Base-by-base conservation (phyloP, 257 asterid species). In the Solanum microdontum region DNA sequence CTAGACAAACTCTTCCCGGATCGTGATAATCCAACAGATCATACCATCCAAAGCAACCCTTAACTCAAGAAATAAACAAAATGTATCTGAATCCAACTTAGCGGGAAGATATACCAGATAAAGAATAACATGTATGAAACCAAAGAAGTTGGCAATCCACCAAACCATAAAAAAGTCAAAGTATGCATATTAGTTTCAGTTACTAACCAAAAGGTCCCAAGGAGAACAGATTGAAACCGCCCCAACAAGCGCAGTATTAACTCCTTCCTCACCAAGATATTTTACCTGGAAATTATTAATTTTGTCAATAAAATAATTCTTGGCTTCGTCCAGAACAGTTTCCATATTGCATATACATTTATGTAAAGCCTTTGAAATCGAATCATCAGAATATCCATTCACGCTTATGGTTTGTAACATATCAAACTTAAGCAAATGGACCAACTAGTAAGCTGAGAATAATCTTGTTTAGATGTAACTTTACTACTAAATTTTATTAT, bases 201-300 rank as follows among this genome's bases (percentile, higher is more conserved):
- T 66, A 91, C 98, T 89, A 62, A 97, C 99, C 98, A 92, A 89
- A 91, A 93, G 98, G 93, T 95, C 99, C 99, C 99, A 97, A 87
- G 99, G 96, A 86, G 95, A 95, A 90, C 98, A 97, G 82, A 97
- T 90, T 87, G 98, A 95, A 87, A 94, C 99, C 80, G 98, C 98
- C 87, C 98, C 99, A 85, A 88, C 88, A 66, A 97, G 74, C 26
- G 98, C 95, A 89, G 89, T 86, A 85, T 89, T 87, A 82, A 82
- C 84, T 55, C 98, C 98, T 86, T 96, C 99, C 94, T 97, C 99
- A n/a, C 94, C 96, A 24, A 94, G 95, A 92, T 88, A 93, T 89
- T 94, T 94, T 86, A 94, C 94, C 99, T 95, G 95, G 88, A 87
- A 89, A 82, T 60, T 19, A 48, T 48, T 82, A 45, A 8, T 15